Conservation (phyloP, 2,329 filamentous ascomycete genomes). For the Aspergillus niger region DNA sequence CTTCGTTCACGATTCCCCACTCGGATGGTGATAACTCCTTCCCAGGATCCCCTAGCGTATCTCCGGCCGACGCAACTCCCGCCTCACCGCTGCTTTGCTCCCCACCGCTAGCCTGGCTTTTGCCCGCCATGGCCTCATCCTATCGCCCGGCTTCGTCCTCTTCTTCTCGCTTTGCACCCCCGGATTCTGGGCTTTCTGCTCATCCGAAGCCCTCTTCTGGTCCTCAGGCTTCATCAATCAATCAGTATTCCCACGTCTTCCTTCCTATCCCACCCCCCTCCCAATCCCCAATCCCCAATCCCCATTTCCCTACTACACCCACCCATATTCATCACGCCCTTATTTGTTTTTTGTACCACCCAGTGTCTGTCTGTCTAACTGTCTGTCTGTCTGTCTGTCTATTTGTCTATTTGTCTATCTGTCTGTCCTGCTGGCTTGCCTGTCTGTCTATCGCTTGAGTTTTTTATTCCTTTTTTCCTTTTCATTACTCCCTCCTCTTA, state of each 20-base stretch:
- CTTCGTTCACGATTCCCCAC: neutral
- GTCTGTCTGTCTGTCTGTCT: conserved; percentile 12
- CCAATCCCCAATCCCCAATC: neutral
- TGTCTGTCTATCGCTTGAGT: conserved; percentile 9
- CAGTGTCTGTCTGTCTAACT: conserved; percentile 8
- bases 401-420: conserved; percentile 13
- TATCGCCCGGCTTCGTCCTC: conserved; percentile 33
- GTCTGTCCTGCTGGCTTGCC: neutral
- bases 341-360: conserved; percentile 27
- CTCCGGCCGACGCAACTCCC: conserved; percentile 30
- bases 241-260: conserved; percentile 4
- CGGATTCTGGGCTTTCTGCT: conserved; percentile 35
- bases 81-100: conserved; percentile 48
- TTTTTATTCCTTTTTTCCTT: neutral
- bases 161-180: conserved; percentile 26
- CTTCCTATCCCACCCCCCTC: neutral
- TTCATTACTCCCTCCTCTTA: neutral
- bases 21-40: conserved; percentile 30
- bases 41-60: conserved; percentile 42
- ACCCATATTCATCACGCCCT: conserved; percentile 8
- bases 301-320: conserved; percentile 2
- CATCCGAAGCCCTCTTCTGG: conserved; percentile 27
- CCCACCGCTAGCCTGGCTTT: conserved; percentile 40
- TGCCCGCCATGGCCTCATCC: conserved; percentile 32
- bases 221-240: conserved; percentile 25